Base-by-base conservation (phyloP, 768 basidiomycete genomes). In the Glaciozyma antarctica region DNA sequence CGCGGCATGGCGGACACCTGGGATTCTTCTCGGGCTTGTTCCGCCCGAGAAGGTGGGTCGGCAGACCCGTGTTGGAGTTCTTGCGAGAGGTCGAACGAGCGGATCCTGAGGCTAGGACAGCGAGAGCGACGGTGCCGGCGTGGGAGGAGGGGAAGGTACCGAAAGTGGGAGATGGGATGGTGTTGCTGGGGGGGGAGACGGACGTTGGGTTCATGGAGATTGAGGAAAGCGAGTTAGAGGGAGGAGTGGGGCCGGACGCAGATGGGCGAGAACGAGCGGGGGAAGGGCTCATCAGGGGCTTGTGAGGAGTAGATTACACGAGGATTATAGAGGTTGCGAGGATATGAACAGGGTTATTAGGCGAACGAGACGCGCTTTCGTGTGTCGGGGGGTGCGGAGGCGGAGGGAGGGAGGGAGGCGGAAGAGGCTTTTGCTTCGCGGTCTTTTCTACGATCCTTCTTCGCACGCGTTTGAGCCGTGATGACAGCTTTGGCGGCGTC, bases 21-120 rank as follows among this genome's bases (percentile, higher is more conserved):
- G 90, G 90, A 45, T 93, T 88, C 88, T 89, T 68, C 75, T 76
- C 19, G 75, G 75, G 66, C 17, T 13, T 63, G 78, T 71, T 63
- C 51, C 61, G 61, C 2, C 67, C 71, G 28, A 48, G 65, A 1
- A 24, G 87, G 60, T 89, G 88, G 87, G 79, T 86, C 58, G 83
- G 79, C n/a, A 77, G 80, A 66, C 88, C 87, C 12, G 84, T 87
- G 9, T 74, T 88, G 13, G 85, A 90, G 75, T 88, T 85, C 86
- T 72, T 88, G 58, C 80, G 79, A 62, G 79, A 85, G 47, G 78
- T 81, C 34, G 83, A 81, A 32, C 82, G 85, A 57, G 81, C 64
- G 30, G 62, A 62, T 24, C 63, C 60, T 9, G 7, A 52, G 26
- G 26, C 41, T 17, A 30, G 69, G 16, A 45, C 15, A n/a, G 12